phyloP scores from a whole-genome alignment of 768 basidiomycete species.

The Tubosaeta sp. region DNA sequence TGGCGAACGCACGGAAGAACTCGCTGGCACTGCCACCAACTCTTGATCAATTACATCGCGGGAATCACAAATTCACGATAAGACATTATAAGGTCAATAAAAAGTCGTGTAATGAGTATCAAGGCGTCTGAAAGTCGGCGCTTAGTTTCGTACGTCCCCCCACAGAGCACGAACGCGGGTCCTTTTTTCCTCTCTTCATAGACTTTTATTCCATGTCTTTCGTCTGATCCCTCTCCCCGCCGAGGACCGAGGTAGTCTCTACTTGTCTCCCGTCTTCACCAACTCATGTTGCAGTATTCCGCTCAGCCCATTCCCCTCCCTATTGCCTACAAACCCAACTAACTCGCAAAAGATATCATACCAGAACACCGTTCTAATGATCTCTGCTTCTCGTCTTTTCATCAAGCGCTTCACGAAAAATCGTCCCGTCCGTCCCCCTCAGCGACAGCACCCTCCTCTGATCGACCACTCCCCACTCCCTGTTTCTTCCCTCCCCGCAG shows the following conservation, averaged over 20 bases:
- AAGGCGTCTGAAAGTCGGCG: conserved; percentile 23
- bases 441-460: conserved; percentile 10
- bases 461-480: conserved; percentile 17
- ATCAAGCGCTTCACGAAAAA: conserved; percentile 35
- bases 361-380: conserved; percentile 27
- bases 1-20: too few relatives aligned
- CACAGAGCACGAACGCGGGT: conserved; percentile 7
- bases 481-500: conserved; percentile 5
- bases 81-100: too few relatives aligned
- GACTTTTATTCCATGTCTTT: conserved; percentile 26
- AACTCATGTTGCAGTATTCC: conserved; percentile 59
- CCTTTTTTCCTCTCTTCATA: neutral
- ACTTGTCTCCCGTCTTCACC: conserved; percentile 25
- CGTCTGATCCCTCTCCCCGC: conserved; percentile 43
- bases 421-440: conserved; percentile 16
- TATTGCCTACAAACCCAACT: conserved; percentile 27
- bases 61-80: too few relatives aligned
- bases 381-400: conserved; percentile 27
- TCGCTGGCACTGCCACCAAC: too few relatives aligned
- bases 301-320: conserved; percentile 33
- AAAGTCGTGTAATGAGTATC: too few relatives aligned
- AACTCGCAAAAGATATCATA: conserved; percentile 32
- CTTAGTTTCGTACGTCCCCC: conserved; percentile 17
- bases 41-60: too few relatives aligned
- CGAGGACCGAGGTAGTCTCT: conserved; percentile 34